These are phyloP conservation scores for Conticribra guillardii DNA, from an alignment of 108 stramenopile genomes.

Conservation along the genomic window DNA sequence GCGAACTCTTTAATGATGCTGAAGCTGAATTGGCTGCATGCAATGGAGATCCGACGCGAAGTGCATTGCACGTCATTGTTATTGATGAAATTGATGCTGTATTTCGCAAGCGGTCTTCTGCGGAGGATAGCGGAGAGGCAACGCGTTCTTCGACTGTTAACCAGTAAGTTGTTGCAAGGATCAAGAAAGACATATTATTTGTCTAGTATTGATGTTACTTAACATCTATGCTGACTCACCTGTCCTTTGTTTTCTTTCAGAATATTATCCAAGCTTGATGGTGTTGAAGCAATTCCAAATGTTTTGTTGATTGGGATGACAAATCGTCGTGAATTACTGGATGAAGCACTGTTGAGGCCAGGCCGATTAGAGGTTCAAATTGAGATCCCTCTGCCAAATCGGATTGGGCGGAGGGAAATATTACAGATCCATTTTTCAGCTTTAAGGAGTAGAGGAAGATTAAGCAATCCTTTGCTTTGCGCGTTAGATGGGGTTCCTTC, in stretches of 20 bases:
- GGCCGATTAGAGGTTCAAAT: conserved; percentile 95
- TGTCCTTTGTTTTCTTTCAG: neutral
- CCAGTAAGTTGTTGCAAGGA: neutral
- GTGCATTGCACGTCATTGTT: conserved; percentile 93
- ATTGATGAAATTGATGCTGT: conserved; percentile 99
- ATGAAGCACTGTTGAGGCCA: conserved; percentile 90
- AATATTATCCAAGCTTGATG: conserved; percentile 14
- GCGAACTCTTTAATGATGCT: conserved; percentile 95
- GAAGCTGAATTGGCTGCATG: conserved; percentile 82
- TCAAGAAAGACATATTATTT: no score
- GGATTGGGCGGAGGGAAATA: conserved; percentile 70
- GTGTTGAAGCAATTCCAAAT: conserved; percentile 73
- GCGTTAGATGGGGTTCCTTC: conserved; percentile 63
- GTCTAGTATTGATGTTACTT: no score
- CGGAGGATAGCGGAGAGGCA: conserved; percentile 72
- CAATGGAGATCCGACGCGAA: conserved; percentile 71
- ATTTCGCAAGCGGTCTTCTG: conserved; percentile 72
- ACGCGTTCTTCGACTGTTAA: neutral
- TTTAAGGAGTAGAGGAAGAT: conserved; percentile 57
- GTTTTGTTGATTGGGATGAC: conserved; percentile 96
- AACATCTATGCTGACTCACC: neutral
- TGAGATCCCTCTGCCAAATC: conserved; percentile 69
- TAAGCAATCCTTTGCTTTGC: conserved; percentile 64
- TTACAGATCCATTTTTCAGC: conserved; percentile 74
- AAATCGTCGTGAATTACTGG: conserved; percentile 92